phyloP scores from a whole-genome alignment of 495 filamentous ascomycete genomes.

The Penicillium nucicola region DNA sequence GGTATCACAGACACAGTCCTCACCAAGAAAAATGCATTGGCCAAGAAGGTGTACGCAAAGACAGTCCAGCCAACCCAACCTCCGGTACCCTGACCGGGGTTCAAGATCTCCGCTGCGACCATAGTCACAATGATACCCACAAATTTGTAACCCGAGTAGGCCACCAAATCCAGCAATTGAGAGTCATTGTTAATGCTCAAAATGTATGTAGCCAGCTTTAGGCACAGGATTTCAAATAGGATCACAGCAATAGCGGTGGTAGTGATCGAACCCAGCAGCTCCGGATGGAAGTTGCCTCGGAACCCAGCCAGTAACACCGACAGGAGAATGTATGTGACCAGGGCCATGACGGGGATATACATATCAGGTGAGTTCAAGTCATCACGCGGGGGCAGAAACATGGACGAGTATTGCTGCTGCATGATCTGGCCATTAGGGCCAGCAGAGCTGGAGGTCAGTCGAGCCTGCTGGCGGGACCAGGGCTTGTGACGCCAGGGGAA shows the following conservation, averaged over 20 bases:
- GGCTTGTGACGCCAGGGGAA: constrained; percentile 97
- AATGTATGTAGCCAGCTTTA: constrained; percentile 92
- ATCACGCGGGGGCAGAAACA: constrained; percentile 92
- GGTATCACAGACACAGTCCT: constrained; percentile 20
- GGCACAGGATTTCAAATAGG: constrained; percentile 76
- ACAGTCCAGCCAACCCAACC: constrained; percentile 86
- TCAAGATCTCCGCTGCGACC: constrained; percentile 70
- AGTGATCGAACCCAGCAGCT: constrained; percentile 84
- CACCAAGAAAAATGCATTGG: constrained; percentile 96
- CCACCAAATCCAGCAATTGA: constrained; percentile 87
- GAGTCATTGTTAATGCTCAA: constrained; percentile 83
- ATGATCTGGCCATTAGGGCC: constrained; percentile 59
- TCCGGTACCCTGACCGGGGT: constrained; percentile 72
- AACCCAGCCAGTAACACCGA: constrained; percentile 86
- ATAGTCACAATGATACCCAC: constrained; percentile 91
- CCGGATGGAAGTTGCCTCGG: constrained; percentile 89
- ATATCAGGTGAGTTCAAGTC: constrained; percentile 98
- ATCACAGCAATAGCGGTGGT: constrained; percentile 79
- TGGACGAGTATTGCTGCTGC: constrained; percentile 62
- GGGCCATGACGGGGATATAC: constrained; percentile 87
- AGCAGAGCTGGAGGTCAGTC: constrained; percentile 48
- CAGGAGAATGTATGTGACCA: constrained; percentile 96
- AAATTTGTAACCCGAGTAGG: constrained; percentile 98
- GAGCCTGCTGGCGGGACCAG: constrained; percentile 76
- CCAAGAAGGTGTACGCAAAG: constrained; percentile 85